phyloP scores from a whole-genome alignment of 1,284 basidiomycete species.

The Tilletia horrida region DNA sequence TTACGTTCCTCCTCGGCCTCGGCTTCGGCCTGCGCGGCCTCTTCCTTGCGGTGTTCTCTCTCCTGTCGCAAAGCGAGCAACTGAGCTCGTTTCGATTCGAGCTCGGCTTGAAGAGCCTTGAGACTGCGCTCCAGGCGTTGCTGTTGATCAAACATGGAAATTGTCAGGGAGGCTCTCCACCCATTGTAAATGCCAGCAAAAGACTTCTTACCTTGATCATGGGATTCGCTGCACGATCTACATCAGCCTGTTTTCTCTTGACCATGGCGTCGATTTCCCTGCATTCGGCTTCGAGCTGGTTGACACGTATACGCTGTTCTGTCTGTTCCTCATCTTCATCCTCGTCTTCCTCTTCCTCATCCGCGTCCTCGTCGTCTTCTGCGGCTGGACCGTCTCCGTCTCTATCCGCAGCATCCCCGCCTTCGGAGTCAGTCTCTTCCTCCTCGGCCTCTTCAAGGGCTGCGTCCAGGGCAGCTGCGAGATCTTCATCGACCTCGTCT shows the following conservation, averaged over 20 bases:
- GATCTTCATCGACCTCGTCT: conserved; percentile 62
- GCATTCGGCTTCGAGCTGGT: conserved; percentile 52
- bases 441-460: conserved; percentile 55
- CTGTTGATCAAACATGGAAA: conserved; percentile 12
- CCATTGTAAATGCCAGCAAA: not conserved
- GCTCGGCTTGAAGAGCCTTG: conserved; percentile 45
- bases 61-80: conserved; percentile 46
- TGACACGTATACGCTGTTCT: conserved; percentile 48
- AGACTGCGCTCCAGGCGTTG: conserved; percentile 50
- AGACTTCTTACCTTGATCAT: conserved; percentile 39
- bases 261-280: conserved; percentile 52
- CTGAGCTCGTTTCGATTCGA: conserved; percentile 50
- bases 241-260: conserved; percentile 48
- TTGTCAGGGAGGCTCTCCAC: not conserved
- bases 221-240: conserved; percentile 48
- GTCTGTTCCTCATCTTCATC: conserved; percentile 48
- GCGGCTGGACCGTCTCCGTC: conserved; percentile 55
- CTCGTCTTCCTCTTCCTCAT: conserved; percentile 66
- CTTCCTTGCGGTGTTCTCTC: conserved; percentile 35
- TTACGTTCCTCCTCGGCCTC: conserved; percentile 14
- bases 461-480: conserved; percentile 59
- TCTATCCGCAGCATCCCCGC: conserved; percentile 20
- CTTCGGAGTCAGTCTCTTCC: conserved; percentile 61
- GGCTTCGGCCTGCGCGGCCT: conserved; percentile 20
- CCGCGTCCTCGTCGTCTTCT: conserved; percentile 74